These are phyloP conservation scores for Chytriomyces sp. DNA, from an alignment of 192 early-diverging fungal genomes.

Conservation along the genomic window DNA sequence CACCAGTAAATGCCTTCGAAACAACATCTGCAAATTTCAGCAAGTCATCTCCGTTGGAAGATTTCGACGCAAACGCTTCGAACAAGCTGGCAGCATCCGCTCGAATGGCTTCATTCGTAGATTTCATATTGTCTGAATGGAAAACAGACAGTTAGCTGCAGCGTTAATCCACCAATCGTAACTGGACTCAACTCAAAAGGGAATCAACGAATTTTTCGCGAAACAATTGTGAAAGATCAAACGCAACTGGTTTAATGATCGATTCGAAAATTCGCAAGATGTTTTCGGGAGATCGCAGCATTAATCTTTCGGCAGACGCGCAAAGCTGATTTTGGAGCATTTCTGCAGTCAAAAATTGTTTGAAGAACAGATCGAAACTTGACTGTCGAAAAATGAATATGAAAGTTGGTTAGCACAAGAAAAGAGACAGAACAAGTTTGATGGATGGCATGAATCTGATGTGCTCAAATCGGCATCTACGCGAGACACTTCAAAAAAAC, in stretches of 20 bases:
- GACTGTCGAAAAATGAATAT: conserved; percentile 37
- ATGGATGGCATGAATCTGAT: conserved; percentile 21
- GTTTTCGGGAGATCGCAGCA: conserved; percentile 86
- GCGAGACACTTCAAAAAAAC: background rate
- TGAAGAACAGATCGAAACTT: conserved; percentile 68
- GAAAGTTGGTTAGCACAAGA: conserved; percentile 12
- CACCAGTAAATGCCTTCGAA: conserved; percentile 55
- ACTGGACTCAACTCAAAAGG: conserved; percentile 48
- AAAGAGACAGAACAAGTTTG: too few species aligned
- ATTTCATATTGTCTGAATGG: conserved; percentile 61
- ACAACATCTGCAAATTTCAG: conserved; percentile 65
- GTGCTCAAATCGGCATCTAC: too few species aligned
- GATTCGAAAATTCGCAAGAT: conserved; percentile 61
- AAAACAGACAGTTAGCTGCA: background rate
- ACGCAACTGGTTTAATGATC: conserved; percentile 58
- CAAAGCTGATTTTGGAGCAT: conserved; percentile 64
- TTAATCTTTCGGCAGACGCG: conserved; percentile 72
- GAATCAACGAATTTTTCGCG: conserved; percentile 67
- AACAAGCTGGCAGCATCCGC: conserved; percentile 66
- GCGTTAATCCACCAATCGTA: background rate
- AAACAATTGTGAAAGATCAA: conserved; percentile 67
- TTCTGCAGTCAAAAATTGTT: conserved; percentile 54
- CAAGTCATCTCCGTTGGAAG: conserved; percentile 55
- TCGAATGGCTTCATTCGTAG: conserved; percentile 64
- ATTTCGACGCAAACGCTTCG: conserved; percentile 56